Conservation (phyloP, 768 basidiomycete species). For the Cystobasidium tubakii region DNA sequence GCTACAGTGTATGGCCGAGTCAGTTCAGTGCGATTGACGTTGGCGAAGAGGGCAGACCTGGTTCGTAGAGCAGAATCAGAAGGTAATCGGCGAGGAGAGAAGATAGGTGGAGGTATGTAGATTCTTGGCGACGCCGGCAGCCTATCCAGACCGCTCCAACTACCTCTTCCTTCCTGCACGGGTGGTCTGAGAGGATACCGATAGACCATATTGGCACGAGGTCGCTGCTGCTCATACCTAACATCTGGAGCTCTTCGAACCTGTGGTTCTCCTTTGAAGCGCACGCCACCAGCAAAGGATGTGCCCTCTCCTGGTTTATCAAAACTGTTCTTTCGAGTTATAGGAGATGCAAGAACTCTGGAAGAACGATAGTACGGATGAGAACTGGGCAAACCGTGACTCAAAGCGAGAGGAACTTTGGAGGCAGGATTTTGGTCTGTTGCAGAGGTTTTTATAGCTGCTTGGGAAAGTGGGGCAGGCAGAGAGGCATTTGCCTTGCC, state of each 20-base stretch:
- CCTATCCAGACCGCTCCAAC: neutral
- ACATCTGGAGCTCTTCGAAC: neutral
- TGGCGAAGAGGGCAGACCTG: neutral
- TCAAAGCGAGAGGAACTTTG: neutral
- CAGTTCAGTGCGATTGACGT: too few relatives aligned
- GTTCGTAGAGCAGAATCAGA: neutral
- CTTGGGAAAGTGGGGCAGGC: slow-evolving; percentile 14
- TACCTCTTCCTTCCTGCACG: neutral
- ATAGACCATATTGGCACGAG: neutral
- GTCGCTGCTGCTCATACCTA: neutral
- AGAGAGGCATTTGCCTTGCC: neutral
- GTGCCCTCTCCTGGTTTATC: neutral
- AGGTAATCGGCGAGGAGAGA: slow-evolving; percentile 5
- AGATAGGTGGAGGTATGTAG: slow-evolving; percentile 23
- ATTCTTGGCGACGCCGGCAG: slow-evolving; percentile 1
- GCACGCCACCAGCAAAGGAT: neutral
- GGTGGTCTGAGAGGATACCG: neutral
- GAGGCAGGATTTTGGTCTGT: neutral
- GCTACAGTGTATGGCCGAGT: neutral
- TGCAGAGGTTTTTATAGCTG: neutral
- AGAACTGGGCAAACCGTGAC: slow-evolving; percentile 17
- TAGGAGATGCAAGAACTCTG: slow-evolving; percentile 21
- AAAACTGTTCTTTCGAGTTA: neutral
- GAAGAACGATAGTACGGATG: slow-evolving; percentile 32
- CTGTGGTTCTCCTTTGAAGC: neutral